Conservation (phyloP, 192 early-diverging fungal species). For the Rhizophagus prolifer region DNA sequence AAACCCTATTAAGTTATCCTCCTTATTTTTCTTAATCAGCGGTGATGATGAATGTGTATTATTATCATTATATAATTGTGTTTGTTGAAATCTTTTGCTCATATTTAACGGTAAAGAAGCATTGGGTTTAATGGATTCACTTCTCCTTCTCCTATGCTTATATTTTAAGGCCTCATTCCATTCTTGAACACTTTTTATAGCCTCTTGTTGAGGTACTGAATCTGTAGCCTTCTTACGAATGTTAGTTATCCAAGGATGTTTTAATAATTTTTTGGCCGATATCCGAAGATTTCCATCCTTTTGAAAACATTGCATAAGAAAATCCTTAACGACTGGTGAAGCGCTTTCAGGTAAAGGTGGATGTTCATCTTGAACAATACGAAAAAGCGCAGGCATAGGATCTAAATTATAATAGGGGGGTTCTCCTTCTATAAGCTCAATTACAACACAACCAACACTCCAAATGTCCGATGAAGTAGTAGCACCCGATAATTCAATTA, state of each 20-base stretch:
- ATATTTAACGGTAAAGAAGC: background rate
- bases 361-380: slow-evolving; percentile 72
- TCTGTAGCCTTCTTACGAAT: slow-evolving; percentile 37
- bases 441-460: slow-evolving; percentile 71
- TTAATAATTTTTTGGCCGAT: slow-evolving; percentile 66
- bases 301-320: slow-evolving; percentile 75
- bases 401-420: slow-evolving; percentile 70
- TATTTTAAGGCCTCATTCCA: slow-evolving; percentile 41
- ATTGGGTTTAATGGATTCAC: slow-evolving; percentile 16
- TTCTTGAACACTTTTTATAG: slow-evolving; percentile 40
- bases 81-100: slow-evolving; percentile 14
- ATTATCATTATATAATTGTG: background rate
- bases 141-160: background rate
- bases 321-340: slow-evolving; percentile 65
- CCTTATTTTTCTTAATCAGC: background rate
- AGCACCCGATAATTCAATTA: slow-evolving; percentile 63
- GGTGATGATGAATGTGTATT: slow-evolving; percentile 10
- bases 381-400: slow-evolving; percentile 68
- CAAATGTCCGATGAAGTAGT: slow-evolving; percentile 73
- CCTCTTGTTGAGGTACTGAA: slow-evolving; percentile 35
- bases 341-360: slow-evolving; percentile 69
- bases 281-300: slow-evolving; percentile 69
- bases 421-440: slow-evolving; percentile 68
- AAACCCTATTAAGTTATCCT: background rate
- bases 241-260: slow-evolving; percentile 65